phyloP scores from a whole-genome alignment of 495 filamentous ascomycete species.

The Penicillium crystallinum region DNA sequence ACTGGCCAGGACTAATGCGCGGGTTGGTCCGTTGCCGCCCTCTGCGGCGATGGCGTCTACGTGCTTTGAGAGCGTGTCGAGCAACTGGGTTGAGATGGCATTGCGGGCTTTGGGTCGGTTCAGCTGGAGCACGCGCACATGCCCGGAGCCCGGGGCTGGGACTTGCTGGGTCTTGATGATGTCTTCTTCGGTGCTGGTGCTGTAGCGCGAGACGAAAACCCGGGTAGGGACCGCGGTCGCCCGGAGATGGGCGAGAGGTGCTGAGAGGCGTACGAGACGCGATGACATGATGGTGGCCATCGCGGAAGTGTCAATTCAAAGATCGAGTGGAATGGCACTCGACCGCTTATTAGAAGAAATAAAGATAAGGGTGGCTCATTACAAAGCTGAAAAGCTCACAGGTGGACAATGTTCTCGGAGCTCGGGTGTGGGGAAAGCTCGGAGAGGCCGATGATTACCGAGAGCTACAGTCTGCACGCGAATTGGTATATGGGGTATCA shows the following conservation, averaged over 20 bases:
- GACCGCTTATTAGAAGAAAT: background rate
- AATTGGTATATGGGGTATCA: slow-evolving; percentile 9
- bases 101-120: slow-evolving; percentile 82
- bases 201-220: slow-evolving; percentile 33
- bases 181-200: slow-evolving; percentile 35
- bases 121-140: slow-evolving; percentile 81
- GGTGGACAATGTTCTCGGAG: slow-evolving; percentile 3
- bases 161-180: slow-evolving; percentile 66
- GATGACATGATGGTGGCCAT: slow-evolving; percentile 29
- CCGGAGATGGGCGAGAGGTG: slow-evolving; percentile 14
- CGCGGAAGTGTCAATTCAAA: background rate
- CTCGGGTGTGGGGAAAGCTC: slow-evolving; percentile 26
- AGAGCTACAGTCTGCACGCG: background rate
- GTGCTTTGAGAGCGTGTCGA: slow-evolving; percentile 63
- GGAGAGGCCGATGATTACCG: slow-evolving; percentile 23
- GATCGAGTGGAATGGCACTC: background rate
- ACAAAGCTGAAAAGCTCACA: slow-evolving; percentile 1
- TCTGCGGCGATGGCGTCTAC: slow-evolving; percentile 65
- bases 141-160: slow-evolving; percentile 73
- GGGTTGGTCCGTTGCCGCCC: slow-evolving; percentile 57
- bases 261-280: slow-evolving; percentile 25
- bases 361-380: background rate
- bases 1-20: slow-evolving; percentile 74
- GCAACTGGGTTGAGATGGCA: slow-evolving; percentile 75
- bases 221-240: slow-evolving; percentile 22